phyloP scores from a whole-genome alignment of 345 rosid genomes.

The Aethionema arabicum region DNA sequence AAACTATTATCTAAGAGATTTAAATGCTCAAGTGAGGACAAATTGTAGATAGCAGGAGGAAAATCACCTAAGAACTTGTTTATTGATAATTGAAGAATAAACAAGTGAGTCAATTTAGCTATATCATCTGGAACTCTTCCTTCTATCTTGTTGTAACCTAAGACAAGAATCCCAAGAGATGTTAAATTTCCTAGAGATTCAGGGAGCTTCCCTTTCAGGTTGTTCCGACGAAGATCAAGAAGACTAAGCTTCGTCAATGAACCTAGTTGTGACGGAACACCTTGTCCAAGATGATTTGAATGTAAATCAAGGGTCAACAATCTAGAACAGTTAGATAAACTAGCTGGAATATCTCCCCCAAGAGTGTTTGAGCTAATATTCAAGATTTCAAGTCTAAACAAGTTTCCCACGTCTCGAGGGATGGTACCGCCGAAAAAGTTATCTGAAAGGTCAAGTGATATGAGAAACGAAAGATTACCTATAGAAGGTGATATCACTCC shows the following conservation, averaged over 20 bases:
- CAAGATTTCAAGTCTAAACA: constrained; percentile 32
- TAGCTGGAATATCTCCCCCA: constrained; percentile 17
- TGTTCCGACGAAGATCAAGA: not conserved
- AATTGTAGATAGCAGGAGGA: constrained; percentile 27
- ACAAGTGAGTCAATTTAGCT: constrained; percentile 27
- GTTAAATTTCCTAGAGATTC: constrained; percentile 34
- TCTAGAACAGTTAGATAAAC: constrained; percentile 9
- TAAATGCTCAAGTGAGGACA: constrained; percentile 24
- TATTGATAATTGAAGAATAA: constrained; percentile 11
- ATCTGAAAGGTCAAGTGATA: constrained; percentile 24
- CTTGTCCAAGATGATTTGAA: constrained; percentile 17
- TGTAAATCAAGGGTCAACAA: constrained; percentile 18
- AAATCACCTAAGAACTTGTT: constrained; percentile 33
- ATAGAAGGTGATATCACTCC: constrained; percentile 36
- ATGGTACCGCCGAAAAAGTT: constrained; percentile 30
- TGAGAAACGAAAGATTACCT: constrained; percentile 43
- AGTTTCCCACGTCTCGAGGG: constrained; percentile 23
- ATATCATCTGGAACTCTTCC: constrained; percentile 28
- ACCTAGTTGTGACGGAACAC: constrained; percentile 11
- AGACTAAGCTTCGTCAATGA: constrained; percentile 19
- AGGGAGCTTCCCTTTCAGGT: constrained; percentile 26
- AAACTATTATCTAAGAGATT: constrained; percentile 12
- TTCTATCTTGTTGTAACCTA: constrained; percentile 9
- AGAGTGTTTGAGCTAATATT: constrained; percentile 33
- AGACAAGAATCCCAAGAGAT: not conserved